phyloP scores from a whole-genome alignment of 2,329 filamentous ascomycete genomes.

The Fusarium falciforme region DNA sequence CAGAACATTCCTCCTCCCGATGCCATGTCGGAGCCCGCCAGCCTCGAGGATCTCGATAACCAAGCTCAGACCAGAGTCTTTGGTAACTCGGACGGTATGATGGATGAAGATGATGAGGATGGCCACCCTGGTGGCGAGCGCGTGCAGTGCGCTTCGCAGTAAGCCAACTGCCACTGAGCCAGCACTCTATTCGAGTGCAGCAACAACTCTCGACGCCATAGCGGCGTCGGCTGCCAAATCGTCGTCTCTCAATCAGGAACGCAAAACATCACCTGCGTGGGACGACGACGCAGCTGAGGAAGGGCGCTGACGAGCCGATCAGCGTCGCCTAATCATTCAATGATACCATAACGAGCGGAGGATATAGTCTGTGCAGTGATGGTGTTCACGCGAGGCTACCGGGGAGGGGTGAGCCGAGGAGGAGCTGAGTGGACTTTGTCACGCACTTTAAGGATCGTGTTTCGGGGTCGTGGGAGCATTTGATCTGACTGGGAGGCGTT shows the following conservation, averaged over 20 bases:
- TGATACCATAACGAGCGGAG: slow-evolving; percentile 43
- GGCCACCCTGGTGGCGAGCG: slow-evolving; percentile 80
- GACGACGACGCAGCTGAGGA: slow-evolving; percentile 24
- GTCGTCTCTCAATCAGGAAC: slow-evolving; percentile 7
- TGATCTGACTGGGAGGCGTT: slow-evolving; percentile 52
- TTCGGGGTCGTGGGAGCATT: slow-evolving; percentile 44
- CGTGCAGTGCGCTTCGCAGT: slow-evolving; percentile 90
- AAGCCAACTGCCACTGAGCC: slow-evolving; percentile 53
- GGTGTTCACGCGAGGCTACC: slow-evolving; percentile 13
- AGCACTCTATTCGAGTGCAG: slow-evolving; percentile 14
- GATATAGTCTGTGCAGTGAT: slow-evolving; percentile 21
- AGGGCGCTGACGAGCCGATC: slow-evolving; percentile 31
- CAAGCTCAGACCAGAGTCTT: slow-evolving; percentile 74
- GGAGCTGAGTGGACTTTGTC: slow-evolving; percentile 27
- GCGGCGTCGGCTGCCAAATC: slow-evolving; percentile 27
- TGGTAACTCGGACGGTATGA: slow-evolving; percentile 66
- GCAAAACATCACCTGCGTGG: slow-evolving; percentile 9
- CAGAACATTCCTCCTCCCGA: slow-evolving; percentile 79
- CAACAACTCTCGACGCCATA: slow-evolving; percentile 29
- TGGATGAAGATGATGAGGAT: slow-evolving; percentile 83
- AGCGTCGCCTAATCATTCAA: slow-evolving; percentile 42
- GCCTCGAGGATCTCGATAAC: slow-evolving; percentile 86
- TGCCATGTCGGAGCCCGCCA: slow-evolving; percentile 90
- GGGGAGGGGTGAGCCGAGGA: slow-evolving; percentile 5
- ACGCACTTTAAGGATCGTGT: slow-evolving; percentile 36